Conservation (phyloP, 805 yeast species). For the Torulaspora maleeae region DNA sequence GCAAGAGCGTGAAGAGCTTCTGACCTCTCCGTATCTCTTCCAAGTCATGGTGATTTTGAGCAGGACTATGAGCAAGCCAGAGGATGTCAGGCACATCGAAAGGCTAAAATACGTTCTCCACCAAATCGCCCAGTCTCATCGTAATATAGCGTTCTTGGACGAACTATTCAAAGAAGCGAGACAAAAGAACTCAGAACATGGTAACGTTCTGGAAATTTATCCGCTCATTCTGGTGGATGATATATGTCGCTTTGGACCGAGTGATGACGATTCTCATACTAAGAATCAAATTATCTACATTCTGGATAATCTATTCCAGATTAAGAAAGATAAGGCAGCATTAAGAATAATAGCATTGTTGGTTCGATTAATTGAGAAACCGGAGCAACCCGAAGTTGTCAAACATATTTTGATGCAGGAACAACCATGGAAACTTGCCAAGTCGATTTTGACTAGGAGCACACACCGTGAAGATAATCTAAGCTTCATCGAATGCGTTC, state of each 20-base stretch:
- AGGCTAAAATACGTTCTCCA: conserved; percentile 2
- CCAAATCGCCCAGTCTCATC: conserved; percentile 2
- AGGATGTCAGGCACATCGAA: neutral
- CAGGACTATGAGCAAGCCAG: conserved; percentile 1
- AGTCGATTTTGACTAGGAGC: neutral
- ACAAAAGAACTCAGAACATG: neutral
- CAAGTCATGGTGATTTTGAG: neutral
- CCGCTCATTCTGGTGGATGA: neutral
- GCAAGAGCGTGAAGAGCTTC: neutral
- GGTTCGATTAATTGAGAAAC: neutral
- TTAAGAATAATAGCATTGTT: neutral
- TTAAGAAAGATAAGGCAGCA: conserved; percentile 1
- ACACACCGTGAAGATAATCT: neutral
- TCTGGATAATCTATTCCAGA: neutral
- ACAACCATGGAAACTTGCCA: conserved; percentile 6
- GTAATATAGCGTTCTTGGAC: neutral
- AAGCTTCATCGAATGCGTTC: neutral
- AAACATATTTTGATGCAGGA: neutral
- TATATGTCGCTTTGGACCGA: neutral
- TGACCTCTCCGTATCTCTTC: neutral
- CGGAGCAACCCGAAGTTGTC: neutral
- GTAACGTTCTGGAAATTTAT: conserved; percentile 1
- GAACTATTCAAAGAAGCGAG: conserved; percentile 1
- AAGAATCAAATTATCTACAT: neutral
- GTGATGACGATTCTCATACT: neutral